phyloP scores from a whole-genome alignment of 192 early-diverging fungal genomes.

The Entomortierella lignicola region DNA sequence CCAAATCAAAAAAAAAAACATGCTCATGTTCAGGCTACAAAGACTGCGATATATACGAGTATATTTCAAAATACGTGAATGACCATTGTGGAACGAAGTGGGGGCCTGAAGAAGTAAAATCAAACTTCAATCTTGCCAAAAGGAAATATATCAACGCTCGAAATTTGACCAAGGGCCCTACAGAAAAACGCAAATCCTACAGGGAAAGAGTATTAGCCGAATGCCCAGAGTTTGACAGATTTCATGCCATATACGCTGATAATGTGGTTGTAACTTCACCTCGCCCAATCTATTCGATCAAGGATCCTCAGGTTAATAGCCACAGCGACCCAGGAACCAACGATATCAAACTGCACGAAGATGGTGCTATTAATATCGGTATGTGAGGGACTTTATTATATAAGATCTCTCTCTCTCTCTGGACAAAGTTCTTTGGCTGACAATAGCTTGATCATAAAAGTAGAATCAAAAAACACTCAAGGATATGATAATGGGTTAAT shows the following conservation, averaged over 20 bases:
- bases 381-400: too few relatives aligned
- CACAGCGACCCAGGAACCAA: too few relatives aligned
- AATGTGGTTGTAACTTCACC: not conserved
- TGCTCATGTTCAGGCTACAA: not conserved
- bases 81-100: not conserved
- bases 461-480: too few relatives aligned
- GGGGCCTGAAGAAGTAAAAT: not conserved
- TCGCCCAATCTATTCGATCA: not conserved
- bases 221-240: not conserved
- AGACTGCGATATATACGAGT: not conserved
- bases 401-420: too few relatives aligned
- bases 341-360: too few relatives aligned
- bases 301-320: too few relatives aligned
- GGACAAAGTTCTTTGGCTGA: too few relatives aligned
- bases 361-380: too few relatives aligned
- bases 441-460: too few relatives aligned
- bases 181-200: not conserved
- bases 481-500: too few relatives aligned
- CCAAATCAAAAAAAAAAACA: too few relatives aligned
- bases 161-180: not conserved
- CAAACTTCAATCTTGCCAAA: not conserved
- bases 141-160: not conserved
- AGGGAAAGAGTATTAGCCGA: not conserved
- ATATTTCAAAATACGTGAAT: not conserved
- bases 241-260: not conserved